A percentile compares a stretch with the other conserved stretches of the same genome.
These are phyloP conservation scores for Phyllostachys edulis DNA, from an alignment of 176 grass and related monocot genomes.

Conservation along the genomic window DNA sequence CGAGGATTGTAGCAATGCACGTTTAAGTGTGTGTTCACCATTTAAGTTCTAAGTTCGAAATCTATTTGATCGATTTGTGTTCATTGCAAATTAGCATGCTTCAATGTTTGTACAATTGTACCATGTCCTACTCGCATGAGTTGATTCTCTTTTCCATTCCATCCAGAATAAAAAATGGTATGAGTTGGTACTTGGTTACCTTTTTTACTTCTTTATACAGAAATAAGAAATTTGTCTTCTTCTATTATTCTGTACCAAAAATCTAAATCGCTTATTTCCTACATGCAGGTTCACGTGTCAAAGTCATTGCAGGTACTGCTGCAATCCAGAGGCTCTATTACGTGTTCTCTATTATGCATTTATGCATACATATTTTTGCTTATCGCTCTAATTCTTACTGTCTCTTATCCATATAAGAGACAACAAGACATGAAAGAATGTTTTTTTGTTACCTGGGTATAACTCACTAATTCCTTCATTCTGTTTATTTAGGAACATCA, in stretches of 20 bases:
- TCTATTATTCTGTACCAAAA: background rate
- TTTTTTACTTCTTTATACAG: background rate
- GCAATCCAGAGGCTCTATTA: background rate
- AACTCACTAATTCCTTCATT: background rate
- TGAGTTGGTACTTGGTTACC: background rate
- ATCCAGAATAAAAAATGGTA: background rate
- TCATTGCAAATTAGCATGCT: background rate
- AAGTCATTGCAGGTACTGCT: slow-evolving; percentile 23
- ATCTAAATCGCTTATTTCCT: background rate
- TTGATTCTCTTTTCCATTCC: background rate
- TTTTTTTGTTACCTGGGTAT: background rate
- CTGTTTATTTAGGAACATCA: background rate
- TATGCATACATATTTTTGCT: background rate
- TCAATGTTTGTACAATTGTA: background rate
- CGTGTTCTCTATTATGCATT: background rate
- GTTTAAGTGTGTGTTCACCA: background rate
- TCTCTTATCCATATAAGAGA: background rate
- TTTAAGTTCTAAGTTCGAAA: background rate
- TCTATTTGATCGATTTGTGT: background rate
- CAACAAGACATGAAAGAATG: background rate
- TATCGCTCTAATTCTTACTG: background rate
- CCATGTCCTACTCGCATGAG: background rate
- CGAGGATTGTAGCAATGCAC: background rate
- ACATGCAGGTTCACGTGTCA: slow-evolving; percentile 17
- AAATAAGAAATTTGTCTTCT: background rate